These are phyloP conservation scores for Malus asiatica DNA, from an alignment of 306 rosid species.

Conservation along the genomic window DNA sequence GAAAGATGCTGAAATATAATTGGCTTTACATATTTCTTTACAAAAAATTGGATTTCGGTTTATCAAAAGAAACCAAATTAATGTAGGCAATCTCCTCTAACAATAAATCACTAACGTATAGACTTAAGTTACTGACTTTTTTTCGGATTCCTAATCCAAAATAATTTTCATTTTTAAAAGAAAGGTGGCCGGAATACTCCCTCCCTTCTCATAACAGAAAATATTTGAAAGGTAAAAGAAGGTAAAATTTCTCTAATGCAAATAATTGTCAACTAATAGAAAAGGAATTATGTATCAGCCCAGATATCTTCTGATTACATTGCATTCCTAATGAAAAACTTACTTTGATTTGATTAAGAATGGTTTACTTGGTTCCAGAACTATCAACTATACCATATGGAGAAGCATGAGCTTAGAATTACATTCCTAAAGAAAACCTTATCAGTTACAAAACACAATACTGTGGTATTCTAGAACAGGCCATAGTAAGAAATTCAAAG, in stretches of 20 bases:
- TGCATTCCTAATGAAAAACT: background rate
- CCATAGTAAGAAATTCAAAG: background rate
- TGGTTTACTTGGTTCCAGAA: background rate
- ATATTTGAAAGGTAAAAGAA: background rate
- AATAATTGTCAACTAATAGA: background rate
- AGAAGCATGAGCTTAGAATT: background rate
- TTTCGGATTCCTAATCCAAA: background rate
- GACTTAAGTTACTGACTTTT: background rate
- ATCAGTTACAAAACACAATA: background rate
- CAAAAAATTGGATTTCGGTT: background rate
- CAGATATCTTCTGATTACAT: background rate
- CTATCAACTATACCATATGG: background rate
- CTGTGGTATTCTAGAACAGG: background rate
- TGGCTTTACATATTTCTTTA: background rate
- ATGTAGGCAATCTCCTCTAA: background rate
- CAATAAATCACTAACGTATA: background rate
- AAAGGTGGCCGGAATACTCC: background rate
- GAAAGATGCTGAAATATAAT: conserved; percentile 10
- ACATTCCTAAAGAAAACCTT: background rate
- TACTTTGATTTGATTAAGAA: background rate
- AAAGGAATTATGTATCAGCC: background rate
- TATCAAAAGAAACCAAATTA: background rate
- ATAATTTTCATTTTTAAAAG: background rate
- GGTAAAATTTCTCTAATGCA: background rate
- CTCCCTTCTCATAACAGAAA: background rate